A percentile compares a stretch with the other conserved stretches of the same genome.
phyloP scores from a whole-genome alignment of 2,329 filamentous ascomycete species.

The Xylariaceae sp. region DNA sequence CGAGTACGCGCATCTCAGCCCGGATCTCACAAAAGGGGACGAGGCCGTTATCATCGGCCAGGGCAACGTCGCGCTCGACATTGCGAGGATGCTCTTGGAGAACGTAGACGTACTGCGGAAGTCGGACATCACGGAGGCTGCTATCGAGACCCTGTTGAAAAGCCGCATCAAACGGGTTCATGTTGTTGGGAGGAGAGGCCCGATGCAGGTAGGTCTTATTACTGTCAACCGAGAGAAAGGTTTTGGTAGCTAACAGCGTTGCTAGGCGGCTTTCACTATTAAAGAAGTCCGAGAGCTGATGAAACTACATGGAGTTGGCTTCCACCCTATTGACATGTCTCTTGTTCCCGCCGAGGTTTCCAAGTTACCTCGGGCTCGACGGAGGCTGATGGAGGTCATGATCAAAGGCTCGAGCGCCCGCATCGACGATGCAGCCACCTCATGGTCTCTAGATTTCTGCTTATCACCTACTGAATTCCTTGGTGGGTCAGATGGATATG shows the following conservation, averaged over 20 bases:
- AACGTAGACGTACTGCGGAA: conserved; percentile 72
- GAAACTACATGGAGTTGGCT: conserved; percentile 71
- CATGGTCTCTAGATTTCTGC: conserved; percentile 86
- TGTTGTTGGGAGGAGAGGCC: conserved; percentile 86
- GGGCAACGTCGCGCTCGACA: conserved; percentile 93
- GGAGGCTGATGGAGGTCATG: conserved; percentile 79
- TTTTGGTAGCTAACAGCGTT: conserved; percentile 6
- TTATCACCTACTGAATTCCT: conserved; percentile 75
- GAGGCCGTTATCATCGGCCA: conserved; percentile 90
- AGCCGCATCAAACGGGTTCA: conserved; percentile 79
- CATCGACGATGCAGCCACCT: conserved; percentile 56
- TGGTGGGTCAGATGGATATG: conserved; percentile 47
- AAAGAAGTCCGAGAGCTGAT: conserved; percentile 91
- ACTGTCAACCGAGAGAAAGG: neutral
- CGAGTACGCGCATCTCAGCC: conserved; percentile 72
- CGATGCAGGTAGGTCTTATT: conserved; percentile 68
- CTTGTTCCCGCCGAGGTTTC: conserved; percentile 70
- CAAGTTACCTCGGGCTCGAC: conserved; percentile 73
- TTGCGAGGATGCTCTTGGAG: conserved; percentile 83
- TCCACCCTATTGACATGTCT: conserved; percentile 67
- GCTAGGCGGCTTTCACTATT: conserved; percentile 86
- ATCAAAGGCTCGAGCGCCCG: conserved; percentile 68
- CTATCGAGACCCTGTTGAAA: conserved; percentile 70
- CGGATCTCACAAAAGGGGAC: conserved; percentile 74
- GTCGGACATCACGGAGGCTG: conserved; percentile 89